Percentiles rank a stretch among this genome's conserved stretches.
Conservation (phyloP, 495 filamentous ascomycete species). For the Annulohypoxylon nitens region DNA sequence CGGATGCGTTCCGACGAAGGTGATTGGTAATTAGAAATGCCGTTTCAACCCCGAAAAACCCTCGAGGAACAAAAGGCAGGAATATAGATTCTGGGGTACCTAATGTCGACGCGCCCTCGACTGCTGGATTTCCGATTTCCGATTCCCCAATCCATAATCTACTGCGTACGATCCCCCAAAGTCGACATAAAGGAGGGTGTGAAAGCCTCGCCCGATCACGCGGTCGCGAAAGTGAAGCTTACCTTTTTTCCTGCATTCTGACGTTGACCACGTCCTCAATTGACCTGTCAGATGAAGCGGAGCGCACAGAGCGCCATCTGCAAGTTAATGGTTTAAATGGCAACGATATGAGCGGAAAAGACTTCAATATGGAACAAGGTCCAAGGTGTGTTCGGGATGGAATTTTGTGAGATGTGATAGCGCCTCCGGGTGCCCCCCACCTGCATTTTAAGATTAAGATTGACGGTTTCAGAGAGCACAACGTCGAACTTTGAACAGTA, state of each 20-base stretch:
- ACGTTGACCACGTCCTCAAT: constrained; percentile 22
- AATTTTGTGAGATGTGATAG: constrained; percentile 40
- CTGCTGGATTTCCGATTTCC: too few species aligned
- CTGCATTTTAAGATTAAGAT: neutral
- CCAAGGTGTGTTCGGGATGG: constrained; percentile 4
- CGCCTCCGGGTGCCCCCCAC: neutral
- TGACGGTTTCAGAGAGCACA: constrained; percentile 4
- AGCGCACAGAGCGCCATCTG: neutral
- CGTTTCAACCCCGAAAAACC: constrained; percentile 19
- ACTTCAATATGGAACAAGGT: constrained; percentile 17
- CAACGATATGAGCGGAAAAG: constrained; percentile 13
- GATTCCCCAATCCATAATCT: neutral
- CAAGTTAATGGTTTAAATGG: constrained; percentile 3
- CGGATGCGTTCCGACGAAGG: constrained; percentile 13
- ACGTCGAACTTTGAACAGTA: neutral
- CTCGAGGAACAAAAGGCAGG: constrained; percentile 5
- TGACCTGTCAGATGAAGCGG: constrained; percentile 35
- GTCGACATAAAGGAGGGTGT: constrained; percentile 26
- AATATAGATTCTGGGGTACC: constrained; percentile 19
- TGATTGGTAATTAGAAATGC: constrained; percentile 29
- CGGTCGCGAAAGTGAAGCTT: constrained; percentile 40
- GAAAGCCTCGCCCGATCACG: constrained; percentile 18
- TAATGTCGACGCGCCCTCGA: constrained; percentile 8
- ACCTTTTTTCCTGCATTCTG: constrained; percentile 19
- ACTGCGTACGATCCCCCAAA: constrained; percentile 11